Percentiles rank a stretch among this genome's conserved stretches.
Evolutionary conservation across 1,139 yeast genomes (phyloP).

Genomic region (Geotrichum siamense): DNA sequence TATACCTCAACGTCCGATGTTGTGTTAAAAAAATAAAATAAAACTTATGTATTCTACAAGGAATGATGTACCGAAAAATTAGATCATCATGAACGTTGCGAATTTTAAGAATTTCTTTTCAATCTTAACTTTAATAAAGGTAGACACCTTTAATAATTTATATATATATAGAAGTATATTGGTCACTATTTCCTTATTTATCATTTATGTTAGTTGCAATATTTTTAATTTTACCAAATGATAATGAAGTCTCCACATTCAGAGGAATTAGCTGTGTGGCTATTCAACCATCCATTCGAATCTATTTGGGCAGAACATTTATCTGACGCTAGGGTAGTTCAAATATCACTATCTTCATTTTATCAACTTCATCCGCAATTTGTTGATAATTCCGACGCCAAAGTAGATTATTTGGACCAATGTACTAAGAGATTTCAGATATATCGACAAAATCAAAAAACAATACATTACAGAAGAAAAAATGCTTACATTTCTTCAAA

Average conservation of each 20-base stretch:
- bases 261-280: constrained; percentile 13
- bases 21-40: too few species aligned
- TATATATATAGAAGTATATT: too few species aligned
- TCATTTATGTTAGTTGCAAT: too few species aligned
- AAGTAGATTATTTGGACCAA: constrained; percentile 8
- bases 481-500: background rate
- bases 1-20: too few species aligned
- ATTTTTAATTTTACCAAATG: too few species aligned
- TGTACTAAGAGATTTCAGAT: constrained; percentile 10
- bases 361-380: constrained; percentile 11
- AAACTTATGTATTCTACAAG: too few species aligned
- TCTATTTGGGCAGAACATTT: constrained; percentile 15
- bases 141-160: too few species aligned
- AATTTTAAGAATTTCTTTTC: too few species aligned
- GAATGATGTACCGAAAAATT: too few species aligned
- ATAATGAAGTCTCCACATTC: constrained; percentile 13
- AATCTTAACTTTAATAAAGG: too few species aligned
- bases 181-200: too few species aligned
- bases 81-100: too few species aligned
- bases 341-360: constrained; percentile 8
- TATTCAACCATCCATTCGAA: constrained; percentile 12
- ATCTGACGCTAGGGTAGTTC: constrained; percentile 8
- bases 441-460: background rate
- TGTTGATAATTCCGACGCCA: constrained; percentile 1
- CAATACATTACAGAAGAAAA: background rate